Evolutionary conservation across 106 monocot genomes (phyloP).

Genomic region (Dendrobium huoshanense): DNA sequence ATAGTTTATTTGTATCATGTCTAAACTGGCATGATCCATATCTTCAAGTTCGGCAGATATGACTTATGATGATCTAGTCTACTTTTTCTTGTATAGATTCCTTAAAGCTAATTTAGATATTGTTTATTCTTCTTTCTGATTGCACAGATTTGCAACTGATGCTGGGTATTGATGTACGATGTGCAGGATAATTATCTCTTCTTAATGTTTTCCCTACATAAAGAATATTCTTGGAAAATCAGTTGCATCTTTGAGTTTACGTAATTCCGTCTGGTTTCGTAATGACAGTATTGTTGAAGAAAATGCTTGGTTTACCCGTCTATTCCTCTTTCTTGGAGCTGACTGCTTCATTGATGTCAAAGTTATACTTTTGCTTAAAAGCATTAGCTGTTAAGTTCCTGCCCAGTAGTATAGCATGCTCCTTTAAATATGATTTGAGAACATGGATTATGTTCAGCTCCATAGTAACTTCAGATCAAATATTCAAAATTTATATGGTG

Average conservation of each 20-base stretch:
- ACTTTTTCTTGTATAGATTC: background rate
- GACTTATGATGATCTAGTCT: background rate
- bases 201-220: background rate
- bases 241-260: background rate
- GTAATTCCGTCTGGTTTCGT: background rate
- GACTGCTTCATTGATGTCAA: background rate
- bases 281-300: background rate
- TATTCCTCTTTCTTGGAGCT: background rate
- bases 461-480: no score
- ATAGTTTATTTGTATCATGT: constrained; percentile 1
- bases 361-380: background rate
- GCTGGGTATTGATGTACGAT: background rate
- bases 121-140: background rate
- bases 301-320: background rate
- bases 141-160: background rate
- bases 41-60: background rate
- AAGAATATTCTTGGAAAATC: background rate
- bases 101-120: background rate
- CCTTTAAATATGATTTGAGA: no score
- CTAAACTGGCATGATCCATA: background rate
- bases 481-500: background rate
- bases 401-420: background rate
- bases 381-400: background rate
- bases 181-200: background rate
- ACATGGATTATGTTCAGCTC: no score